phyloP scores from a whole-genome alignment of 2,329 filamentous ascomycete species.

The Plenodomus tracheiphilus region DNA sequence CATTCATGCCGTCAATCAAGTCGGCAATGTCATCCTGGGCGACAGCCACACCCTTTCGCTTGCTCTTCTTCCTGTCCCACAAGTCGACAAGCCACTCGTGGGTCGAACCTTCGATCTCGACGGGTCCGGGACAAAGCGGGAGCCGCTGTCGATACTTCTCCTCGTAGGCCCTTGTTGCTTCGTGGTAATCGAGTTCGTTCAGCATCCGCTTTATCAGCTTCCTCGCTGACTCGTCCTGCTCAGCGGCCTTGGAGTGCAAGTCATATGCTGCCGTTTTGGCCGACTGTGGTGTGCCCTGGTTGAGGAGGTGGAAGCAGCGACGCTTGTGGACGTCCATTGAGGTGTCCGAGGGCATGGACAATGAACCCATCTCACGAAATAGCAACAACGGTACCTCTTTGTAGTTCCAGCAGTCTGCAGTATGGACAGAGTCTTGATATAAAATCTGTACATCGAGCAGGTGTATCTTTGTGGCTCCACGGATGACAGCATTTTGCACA shows the following conservation, averaged over 20 bases:
- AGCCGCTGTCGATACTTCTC: constrained; percentile 24
- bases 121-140: constrained; percentile 27
- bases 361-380: constrained; percentile 23
- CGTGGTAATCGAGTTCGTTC: constrained; percentile 23
- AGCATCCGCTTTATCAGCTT: constrained; percentile 21
- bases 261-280: constrained; percentile 12
- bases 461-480: constrained; percentile 26
- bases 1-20: constrained; percentile 10
- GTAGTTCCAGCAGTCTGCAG: constrained; percentile 26
- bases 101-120: constrained; percentile 18
- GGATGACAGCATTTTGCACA: constrained; percentile 16
- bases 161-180: constrained; percentile 29
- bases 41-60: constrained; percentile 22
- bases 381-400: constrained; percentile 26
- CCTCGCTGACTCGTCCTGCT: constrained; percentile 11
- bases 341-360: constrained; percentile 19
- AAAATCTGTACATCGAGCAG: constrained; percentile 30
- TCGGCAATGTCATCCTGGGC: constrained; percentile 5
- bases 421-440: constrained; percentile 25
- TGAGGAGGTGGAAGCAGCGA: constrained; percentile 21
- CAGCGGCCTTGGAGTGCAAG: constrained; percentile 2
- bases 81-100: constrained; percentile 29
- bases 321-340: constrained; percentile 29
- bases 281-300: constrained; percentile 5
- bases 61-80: constrained; percentile 23